Conservation (phyloP, 1,284 basidiomycete genomes). For the Phylloporus gajari region DNA sequence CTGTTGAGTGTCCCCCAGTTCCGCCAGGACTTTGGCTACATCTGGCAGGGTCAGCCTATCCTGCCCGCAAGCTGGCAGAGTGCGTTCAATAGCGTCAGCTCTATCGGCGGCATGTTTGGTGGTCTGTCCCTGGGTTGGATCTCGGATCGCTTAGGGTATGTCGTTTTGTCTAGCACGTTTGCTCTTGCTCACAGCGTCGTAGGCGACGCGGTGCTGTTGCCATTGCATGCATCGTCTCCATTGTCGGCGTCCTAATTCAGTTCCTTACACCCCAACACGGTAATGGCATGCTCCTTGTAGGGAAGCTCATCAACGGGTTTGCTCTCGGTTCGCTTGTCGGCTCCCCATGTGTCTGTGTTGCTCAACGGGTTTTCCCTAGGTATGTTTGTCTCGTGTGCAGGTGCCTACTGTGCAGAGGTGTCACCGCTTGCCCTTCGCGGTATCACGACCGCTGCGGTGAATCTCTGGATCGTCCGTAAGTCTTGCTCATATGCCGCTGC, state of each 20-base stretch:
- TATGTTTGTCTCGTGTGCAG: slow-evolving; percentile 40
- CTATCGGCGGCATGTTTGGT: slow-evolving; percentile 41
- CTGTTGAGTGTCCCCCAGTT: slow-evolving; percentile 41
- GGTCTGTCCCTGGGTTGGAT: slow-evolving; percentile 40
- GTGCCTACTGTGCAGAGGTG: slow-evolving; percentile 42
- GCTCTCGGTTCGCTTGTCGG: slow-evolving; percentile 31
- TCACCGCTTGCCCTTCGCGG: slow-evolving; percentile 43
- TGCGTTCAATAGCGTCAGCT: slow-evolving; percentile 40
- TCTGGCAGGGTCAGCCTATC: slow-evolving; percentile 14
- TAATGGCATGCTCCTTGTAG: slow-evolving; percentile 40
- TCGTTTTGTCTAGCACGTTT: too few relatives aligned
- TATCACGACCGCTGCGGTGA: slow-evolving; percentile 41
- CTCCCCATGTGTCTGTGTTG: background rate
- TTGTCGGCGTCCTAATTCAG: slow-evolving; percentile 33
- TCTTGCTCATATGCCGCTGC: background rate
- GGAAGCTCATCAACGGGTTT: slow-evolving; percentile 42
- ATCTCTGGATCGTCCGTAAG: slow-evolving; percentile 43
- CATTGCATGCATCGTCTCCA: slow-evolving; percentile 28
- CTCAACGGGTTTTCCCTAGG: slow-evolving; percentile 18
- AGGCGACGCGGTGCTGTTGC: background rate
- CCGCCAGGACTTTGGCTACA: slow-evolving; percentile 40
- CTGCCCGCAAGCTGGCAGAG: slow-evolving; percentile 45
- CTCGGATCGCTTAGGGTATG: slow-evolving; percentile 36
- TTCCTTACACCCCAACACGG: slow-evolving; percentile 36
- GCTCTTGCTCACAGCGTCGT: background rate